These are phyloP conservation scores for Saccharomyces pastorianus DNA, from an alignment of 1,139 yeast genomes.

Conservation along the genomic window DNA sequence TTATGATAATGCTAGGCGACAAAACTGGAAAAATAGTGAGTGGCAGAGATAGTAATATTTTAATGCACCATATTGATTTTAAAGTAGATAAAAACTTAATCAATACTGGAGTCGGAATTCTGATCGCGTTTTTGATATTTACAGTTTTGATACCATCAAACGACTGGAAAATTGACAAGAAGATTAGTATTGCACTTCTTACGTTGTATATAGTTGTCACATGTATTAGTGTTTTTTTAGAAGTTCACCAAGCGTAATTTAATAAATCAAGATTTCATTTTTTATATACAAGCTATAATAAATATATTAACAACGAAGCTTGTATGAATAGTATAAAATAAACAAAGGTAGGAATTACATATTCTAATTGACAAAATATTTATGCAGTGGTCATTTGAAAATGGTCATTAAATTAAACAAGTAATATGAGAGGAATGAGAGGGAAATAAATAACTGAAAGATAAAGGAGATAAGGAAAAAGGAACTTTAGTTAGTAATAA, in stretches of 20 bases:
- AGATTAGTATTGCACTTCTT: conserved; percentile 39
- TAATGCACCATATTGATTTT: conserved; percentile 29
- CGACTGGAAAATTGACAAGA: conserved; percentile 55
- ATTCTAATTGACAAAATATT: not conserved
- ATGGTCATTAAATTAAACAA: not conserved
- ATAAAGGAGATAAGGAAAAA: not conserved
- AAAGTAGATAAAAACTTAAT: conserved; percentile 41
- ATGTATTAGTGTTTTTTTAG: conserved; percentile 11
- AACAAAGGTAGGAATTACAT: not conserved
- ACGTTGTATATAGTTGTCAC: conserved; percentile 16
- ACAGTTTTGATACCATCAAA: conserved; percentile 51
- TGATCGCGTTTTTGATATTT: conserved; percentile 47
- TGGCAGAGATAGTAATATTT: conserved; percentile 2
- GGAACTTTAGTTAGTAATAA: not conserved
- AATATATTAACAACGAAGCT: not conserved
- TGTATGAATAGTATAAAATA: conserved; percentile 2
- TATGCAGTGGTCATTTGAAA: conserved; percentile 1
- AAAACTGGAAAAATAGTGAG: conserved; percentile 3
- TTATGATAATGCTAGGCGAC: conserved; percentile 37
- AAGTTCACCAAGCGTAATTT: conserved; percentile 1
- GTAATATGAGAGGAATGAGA: not conserved
- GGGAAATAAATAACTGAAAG: not conserved
- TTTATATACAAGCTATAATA: not conserved
- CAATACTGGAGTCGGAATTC: conserved; percentile 44
- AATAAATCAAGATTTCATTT: not conserved